Base-by-base conservation (phyloP, 2,329 filamentous ascomycete species). In the Drechslerella dactyloides region DNA sequence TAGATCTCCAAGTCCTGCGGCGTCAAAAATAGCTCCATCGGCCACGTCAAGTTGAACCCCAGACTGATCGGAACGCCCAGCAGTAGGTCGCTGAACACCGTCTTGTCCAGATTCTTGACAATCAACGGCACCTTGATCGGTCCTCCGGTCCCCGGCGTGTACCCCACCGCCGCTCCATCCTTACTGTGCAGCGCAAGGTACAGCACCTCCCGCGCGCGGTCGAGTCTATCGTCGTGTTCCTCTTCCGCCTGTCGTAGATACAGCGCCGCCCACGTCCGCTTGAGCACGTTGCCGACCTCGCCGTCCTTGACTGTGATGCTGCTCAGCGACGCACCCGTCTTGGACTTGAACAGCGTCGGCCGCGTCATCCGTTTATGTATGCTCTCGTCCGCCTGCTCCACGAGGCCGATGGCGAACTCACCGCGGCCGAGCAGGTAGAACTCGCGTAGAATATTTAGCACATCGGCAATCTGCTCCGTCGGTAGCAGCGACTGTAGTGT, bases 351-450 rank as follows among this genome's bases (percentile, higher is more conserved):
- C 83, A 74, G 69, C 62, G 76, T 48, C 10, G 86, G 82, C 74
- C 87, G 82, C 75, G 84, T 86, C 84, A 90, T 90, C 55, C 91
- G 87, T 74, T 86, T 87, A n/a, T 86, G 85, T 23, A 94, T 85
- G 75, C 87, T 89, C 61, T 89, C 86, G 75, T 97, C 91, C 0
- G 93, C 91, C 80, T 97, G 90, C 37, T 89, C 86, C 0, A 96
- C 91, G 24, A 99, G 81, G 0, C 90, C 89, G 80, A 94, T 87
- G 19, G 93, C 91, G 78, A 99, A 99, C 78, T 97, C 94, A 58
- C 93, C 93, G 35, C 91, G 86, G 0, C 90, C 89, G 0, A 99
- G 84, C 1, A 99, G 84, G 75, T 97, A 91, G 80, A 96, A 97
- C 64, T 94, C 88, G 53, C 93, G 85, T 0, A 97, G 83, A 7